Conservation (phyloP, 495 filamentous ascomycete species). For the Penicillium coprophilum region DNA sequence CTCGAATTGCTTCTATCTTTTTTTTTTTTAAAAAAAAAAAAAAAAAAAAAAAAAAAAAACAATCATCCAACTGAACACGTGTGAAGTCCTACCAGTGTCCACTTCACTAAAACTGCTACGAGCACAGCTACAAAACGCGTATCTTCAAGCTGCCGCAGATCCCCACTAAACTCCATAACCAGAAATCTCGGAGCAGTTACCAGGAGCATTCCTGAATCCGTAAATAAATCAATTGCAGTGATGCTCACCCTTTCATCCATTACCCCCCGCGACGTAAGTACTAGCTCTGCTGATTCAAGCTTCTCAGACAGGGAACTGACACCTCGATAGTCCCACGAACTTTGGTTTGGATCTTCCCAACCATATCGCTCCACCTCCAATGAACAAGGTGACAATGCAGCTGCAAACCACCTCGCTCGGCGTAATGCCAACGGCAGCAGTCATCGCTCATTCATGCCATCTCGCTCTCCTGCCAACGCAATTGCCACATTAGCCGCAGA, state of each 20-base stretch:
- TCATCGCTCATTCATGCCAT: conserved; percentile 30
- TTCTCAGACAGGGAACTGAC: conserved; percentile 9
- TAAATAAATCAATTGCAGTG: conserved; percentile 33
- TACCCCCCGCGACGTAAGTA: conserved; percentile 67
- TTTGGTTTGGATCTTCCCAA: conserved; percentile 65
- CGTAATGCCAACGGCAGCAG: conserved; percentile 30
- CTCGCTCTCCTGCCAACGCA: conserved; percentile 30
- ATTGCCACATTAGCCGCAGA: conserved; percentile 65
- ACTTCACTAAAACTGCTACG: background rate
- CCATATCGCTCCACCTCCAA: conserved; percentile 37
- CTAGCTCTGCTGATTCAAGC: background rate
- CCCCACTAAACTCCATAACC: background rate
- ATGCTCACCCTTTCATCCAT: conserved; percentile 71
- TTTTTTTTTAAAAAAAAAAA: too few relatives aligned
- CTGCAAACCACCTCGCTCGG: conserved; percentile 28
- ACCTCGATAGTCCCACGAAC: conserved; percentile 58
- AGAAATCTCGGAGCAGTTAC: background rate
- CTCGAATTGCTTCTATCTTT: background rate
- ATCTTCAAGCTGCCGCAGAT: background rate
- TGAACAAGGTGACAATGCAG: conserved; percentile 17
- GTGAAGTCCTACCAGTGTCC: background rate
- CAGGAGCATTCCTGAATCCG: background rate
- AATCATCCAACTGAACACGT: background rate
- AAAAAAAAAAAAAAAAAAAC: too few relatives aligned
- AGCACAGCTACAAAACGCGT: background rate